Percentiles rank a stretch among this genome's conserved stretches.
Evolutionary conservation across 2,329 filamentous ascomycete species (phyloP).

Genomic region (Tolypocladium amazonense): DNA sequence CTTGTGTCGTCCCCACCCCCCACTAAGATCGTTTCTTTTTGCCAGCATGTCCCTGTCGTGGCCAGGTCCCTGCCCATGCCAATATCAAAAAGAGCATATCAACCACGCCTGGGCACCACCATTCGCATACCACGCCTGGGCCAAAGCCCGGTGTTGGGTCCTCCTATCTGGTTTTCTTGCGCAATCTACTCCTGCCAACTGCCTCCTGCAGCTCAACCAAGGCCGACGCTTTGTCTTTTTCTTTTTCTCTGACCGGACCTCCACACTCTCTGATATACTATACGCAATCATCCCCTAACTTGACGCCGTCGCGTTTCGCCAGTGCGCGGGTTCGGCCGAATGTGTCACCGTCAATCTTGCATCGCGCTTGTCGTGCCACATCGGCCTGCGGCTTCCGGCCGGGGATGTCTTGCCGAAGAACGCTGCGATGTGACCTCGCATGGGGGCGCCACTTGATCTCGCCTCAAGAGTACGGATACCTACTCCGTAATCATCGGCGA

Average conservation of each 20-base stretch:
- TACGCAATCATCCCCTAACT: neutral
- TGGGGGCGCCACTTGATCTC: neutral
- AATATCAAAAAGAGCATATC: neutral
- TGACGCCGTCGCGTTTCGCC: neutral
- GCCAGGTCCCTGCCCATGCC: neutral
- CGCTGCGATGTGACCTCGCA: neutral
- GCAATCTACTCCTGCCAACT: neutral
- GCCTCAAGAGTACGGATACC: neutral
- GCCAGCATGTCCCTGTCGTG: neutral
- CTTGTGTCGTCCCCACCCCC: neutral
- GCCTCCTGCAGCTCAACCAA: neutral
- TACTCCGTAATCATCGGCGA: too few relatives aligned
- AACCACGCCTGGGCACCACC: neutral
- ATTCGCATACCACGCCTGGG: neutral
- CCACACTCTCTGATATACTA: neutral
- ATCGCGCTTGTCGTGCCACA: neutral
- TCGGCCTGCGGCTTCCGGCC: neutral
- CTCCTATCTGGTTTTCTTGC: neutral
- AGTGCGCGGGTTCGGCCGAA: neutral
- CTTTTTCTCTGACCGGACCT: constrained; percentile 2
- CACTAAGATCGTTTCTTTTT: neutral
- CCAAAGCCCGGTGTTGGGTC: neutral
- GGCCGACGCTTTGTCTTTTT: neutral
- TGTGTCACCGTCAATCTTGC: neutral
- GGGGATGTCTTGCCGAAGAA: neutral